Base-by-base conservation (phyloP, 345 rosid genomes). In the Aquilaria malaccensis region DNA sequence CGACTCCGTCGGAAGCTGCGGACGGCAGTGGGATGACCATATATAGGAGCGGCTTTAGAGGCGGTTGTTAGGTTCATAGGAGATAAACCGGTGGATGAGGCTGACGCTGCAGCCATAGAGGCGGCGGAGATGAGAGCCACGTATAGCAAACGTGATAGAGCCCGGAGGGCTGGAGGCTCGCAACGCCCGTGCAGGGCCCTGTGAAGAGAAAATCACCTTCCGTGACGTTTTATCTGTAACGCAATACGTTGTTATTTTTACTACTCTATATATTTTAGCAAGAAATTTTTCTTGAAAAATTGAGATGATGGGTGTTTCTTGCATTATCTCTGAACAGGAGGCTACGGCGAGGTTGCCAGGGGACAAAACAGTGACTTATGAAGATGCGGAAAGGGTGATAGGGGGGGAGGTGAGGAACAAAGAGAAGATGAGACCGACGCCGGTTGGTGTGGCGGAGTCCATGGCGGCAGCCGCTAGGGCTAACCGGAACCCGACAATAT, bases 381-480 rank as follows among this genome's bases (percentile, higher is more conserved):
- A 79, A 66, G 91, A 84, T 53, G 88, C 85, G 0, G 79, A 76
- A 33, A 68, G 77, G 0, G 83, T 87, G 60, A 72, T 69, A 13
- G 67, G 69, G 10, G 86, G 85, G 7, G 85, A 83, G 75, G 52
- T 76, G 48, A 73, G 71, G 51, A 83, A 73, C 63, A 76, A 75
- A 32, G 62, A 68, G 0, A 72, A 83, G 13, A 64, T 65, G 80
- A 67, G 37, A 10, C 59, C 82, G 1, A 76, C 77, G 2, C 81
- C 85, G 1, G 87, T 84, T 13, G 87, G 88, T 3, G 80, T 83
- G 13, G 85, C 81, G 3, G 80, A 77, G 29, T 73, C 91, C 9
- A 70, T 78, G 67, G 82, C 82, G 0, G 81, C 79, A 0, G 88
- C 88, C 0, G 83, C 82, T 45, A 77, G 79, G 60, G 71, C 81